phyloP scores from a whole-genome alignment of 1,139 yeast genomes.

The Pichia sp. region DNA sequence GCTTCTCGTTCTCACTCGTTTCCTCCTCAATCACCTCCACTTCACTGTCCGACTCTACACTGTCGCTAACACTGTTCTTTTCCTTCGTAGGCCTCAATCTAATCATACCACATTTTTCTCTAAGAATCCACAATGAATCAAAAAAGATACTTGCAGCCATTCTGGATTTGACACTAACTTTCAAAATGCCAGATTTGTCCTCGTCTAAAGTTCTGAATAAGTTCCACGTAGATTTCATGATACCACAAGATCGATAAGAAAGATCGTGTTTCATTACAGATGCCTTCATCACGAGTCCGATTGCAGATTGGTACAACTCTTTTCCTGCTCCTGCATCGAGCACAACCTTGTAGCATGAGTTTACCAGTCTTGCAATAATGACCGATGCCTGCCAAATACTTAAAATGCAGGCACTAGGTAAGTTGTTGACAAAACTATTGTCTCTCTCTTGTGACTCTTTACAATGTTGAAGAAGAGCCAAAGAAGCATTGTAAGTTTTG shows the following conservation, averaged over 20 bases:
- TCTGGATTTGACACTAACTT: conserved; percentile 66
- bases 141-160: conserved; percentile 92
- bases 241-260: conserved; percentile 88
- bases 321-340: conserved; percentile 73
- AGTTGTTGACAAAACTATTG: conserved; percentile 61
- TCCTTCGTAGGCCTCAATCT: conserved; percentile 40
- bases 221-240: conserved; percentile 93
- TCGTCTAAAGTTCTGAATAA: conserved; percentile 59
- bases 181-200: conserved; percentile 29
- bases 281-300: conserved; percentile 67
- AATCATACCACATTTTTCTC: conserved; percentile 85
- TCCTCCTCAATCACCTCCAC: conserved; percentile 29
- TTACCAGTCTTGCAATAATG: conserved; percentile 70
- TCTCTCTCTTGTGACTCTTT: conserved; percentile 56
- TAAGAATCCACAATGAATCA: conserved; percentile 76
- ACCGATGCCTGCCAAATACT: conserved; percentile 91
- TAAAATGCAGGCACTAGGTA: conserved; percentile 79
- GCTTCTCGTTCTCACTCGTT: conserved; percentile 24
- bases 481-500: conserved; percentile 73
- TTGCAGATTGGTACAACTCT: conserved; percentile 64
- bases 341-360: conserved; percentile 63
- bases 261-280: conserved; percentile 87
- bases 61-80: conserved; percentile 30
- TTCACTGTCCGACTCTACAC: conserved; percentile 23
- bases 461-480: conserved; percentile 65